Evolutionary conservation across 345 rosid species (phyloP), one percentile per base, ranked within the genome.

Genomic region (Orychophragmus violaceus): DNA sequence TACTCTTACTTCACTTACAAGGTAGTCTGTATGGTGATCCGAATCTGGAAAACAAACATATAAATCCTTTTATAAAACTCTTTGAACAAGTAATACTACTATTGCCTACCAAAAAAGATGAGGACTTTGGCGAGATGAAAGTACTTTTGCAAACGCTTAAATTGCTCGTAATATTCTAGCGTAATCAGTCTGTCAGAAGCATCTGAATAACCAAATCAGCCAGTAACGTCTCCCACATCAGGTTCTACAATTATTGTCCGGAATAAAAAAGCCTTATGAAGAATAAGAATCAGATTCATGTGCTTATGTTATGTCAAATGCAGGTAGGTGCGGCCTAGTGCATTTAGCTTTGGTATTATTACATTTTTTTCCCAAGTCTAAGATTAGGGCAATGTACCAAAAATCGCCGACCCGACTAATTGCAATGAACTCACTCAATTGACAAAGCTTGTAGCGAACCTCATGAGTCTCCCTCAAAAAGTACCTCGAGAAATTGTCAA

Each of bases 121-220:
- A 16, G 0, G 17, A 24, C 12, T n/a, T 35, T 11, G 42, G 32
- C 7, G 30, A 14, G 14, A 37, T 46, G 24, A 27, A 35, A 51
- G 76, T 81, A 91, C 96, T 91, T 87, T 92, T 9, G 98, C 95
- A 81, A 92, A 81, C 8, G 93, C 91, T 66, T 85, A 92, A 71
- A 92, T 85, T 50, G 98, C 98, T 76, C 83, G 83, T 70, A 92
- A 71, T 66, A 92, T 83, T 80, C 98, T 82, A 41, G 96, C 90
- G 79, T 89, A 87, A 78, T 92, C 98, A 48, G 98, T 89, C 62
- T 95, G n/a, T n/a, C n/a, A n/a, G 96, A 2, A 91, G 89, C 98
- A 91, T 91, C 69, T 89, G 98, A 83, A 89, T 93, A 24, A 93
- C 96, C 48, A 89, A 77, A 74, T 93, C 98, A 29, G 98, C 97